Evolutionary conservation across 805 yeast species (phyloP), one percentile per base, ranked within the genome.

Genomic region (Deakozyma indianensis): DNA sequence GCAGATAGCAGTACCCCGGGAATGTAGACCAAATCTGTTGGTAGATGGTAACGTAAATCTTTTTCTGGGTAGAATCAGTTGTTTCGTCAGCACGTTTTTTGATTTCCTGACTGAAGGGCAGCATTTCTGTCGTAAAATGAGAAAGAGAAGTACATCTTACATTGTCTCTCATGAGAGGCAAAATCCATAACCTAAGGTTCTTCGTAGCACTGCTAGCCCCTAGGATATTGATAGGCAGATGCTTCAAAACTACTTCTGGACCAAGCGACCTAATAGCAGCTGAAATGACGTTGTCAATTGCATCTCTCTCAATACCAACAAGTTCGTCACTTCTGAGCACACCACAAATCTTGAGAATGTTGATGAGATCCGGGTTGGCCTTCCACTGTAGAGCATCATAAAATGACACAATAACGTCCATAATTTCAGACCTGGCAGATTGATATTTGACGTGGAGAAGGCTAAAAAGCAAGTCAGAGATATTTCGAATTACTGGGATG

Each of bases 11-110:
- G 62, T 87, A 92, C 53, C 79, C 82, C 16, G 97, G 95, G 50
- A 92, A 68, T 51, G 88, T 68, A 1, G 94, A 78, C 96, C 96
- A 87, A 27, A 88, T 71, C 69, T 92, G 99, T 58, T 84, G 95
- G 38, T 84, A 69, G 41, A 92, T 76, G 2, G 98, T 90, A 54
- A 78, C 74, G 58, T 84, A 83, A 44, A 92, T 77, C 64, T 86
- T 92, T 47, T 67, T 62, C 59, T 85, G 83, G 49, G 83, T 70
- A 1, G 88, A 76, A 25, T 50, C 48, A 11, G 51, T 46, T 35
- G 51, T 48, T 14, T 49, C 47, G 27, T 56, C 55, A 3, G 54
- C 54, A 3, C 56, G 53, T 41, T 50, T 50, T 22, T 51, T 55
- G 35, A 67, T 54, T 22, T 54, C 48, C 23, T 58, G 57, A n/a